Evolutionary conservation across 2,329 filamentous ascomycete species (phyloP).

Genomic region (Rugonectria rugulosa): DNA sequence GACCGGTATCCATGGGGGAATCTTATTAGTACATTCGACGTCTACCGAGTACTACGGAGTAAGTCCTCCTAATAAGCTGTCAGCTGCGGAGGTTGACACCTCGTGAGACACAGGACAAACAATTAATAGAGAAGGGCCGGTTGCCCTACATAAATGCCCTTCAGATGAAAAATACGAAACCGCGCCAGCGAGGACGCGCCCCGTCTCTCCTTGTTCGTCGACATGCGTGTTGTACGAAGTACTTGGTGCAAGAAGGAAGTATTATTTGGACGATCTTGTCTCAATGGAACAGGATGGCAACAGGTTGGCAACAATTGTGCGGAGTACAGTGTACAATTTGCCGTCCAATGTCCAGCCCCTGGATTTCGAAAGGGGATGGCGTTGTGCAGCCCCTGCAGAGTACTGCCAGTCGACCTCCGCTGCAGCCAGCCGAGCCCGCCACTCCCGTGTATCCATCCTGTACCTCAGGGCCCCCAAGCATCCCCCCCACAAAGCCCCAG

Average conservation of each 20-base stretch:
- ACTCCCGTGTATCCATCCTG: slow-evolving; percentile 18
- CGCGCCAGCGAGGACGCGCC: slow-evolving; percentile 7
- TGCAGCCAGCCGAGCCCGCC: background rate
- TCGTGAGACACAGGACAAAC: slow-evolving; percentile 29
- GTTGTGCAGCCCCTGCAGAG: slow-evolving; percentile 25
- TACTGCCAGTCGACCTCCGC: slow-evolving; percentile 18
- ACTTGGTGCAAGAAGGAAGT: background rate
- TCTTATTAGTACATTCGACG: no score
- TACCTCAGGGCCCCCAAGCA: slow-evolving; percentile 5
- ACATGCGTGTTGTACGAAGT: background rate
- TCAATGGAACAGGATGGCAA: slow-evolving; percentile 1
- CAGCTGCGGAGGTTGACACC: slow-evolving; percentile 1
- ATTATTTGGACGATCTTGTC: slow-evolving; percentile 5
- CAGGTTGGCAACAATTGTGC: slow-evolving; percentile 4
- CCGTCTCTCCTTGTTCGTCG: background rate
- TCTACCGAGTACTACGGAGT: no score
- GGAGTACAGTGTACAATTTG: slow-evolving; percentile 12
- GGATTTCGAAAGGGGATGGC: slow-evolving; percentile 29
- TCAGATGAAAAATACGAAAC: slow-evolving; percentile 1
- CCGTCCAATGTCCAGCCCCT: slow-evolving; percentile 28
- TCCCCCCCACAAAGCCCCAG: slow-evolving; percentile 22
- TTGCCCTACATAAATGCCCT: background rate
- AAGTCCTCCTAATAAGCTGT: no score
- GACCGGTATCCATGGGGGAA: no score
- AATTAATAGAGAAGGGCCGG: slow-evolving; percentile 18